Percentiles rank a stretch among this genome's conserved stretches.
These are phyloP conservation scores for Hanseniaspora hatyaiensis DNA, from an alignment of 805 yeast species.

Conservation along the genomic window DNA sequence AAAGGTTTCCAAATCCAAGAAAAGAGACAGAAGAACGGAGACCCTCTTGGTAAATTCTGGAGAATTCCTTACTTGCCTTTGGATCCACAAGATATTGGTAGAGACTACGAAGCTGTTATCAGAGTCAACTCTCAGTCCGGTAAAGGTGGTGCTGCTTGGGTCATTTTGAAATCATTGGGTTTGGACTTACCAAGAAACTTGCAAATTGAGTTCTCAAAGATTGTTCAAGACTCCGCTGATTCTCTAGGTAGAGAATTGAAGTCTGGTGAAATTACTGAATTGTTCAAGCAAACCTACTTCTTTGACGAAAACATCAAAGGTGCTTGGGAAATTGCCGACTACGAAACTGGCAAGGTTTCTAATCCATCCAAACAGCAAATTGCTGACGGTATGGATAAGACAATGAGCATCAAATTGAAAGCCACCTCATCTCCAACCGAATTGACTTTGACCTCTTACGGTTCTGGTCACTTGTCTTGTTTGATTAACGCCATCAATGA, in stretches of 20 bases:
- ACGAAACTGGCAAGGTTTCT: constrained; percentile 24
- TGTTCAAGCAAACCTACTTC: constrained; percentile 49
- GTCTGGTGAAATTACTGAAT: constrained; percentile 48
- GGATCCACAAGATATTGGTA: constrained; percentile 71
- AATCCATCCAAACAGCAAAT: neutral
- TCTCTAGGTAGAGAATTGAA: constrained; percentile 56
- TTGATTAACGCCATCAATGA: constrained; percentile 52
- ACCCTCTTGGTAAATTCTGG: constrained; percentile 37
- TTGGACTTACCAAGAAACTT: constrained; percentile 61
- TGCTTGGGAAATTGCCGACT: constrained; percentile 32
- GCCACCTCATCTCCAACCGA: constrained; percentile 24
- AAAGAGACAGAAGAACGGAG: constrained; percentile 38
- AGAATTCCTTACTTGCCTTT: constrained; percentile 64
- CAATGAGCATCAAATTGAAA: constrained; percentile 31
- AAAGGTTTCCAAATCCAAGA: constrained; percentile 50
- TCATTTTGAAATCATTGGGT: constrained; percentile 56
- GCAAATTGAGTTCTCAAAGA: constrained; percentile 55
- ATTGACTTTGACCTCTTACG: constrained; percentile 41
- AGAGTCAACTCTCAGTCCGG: constrained; percentile 82
- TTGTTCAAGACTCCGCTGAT: constrained; percentile 58
- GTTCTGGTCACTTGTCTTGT: constrained; percentile 73
- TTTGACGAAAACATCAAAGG: constrained; percentile 30
- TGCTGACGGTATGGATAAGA: constrained; percentile 30
- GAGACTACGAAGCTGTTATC: constrained; percentile 71
- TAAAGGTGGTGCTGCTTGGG: constrained; percentile 83